A percentile compares a stretch with the other conserved stretches of the same genome.
phyloP scores from a whole-genome alignment of 805 yeast species.

The Scheffersomyces coipomensis region DNA sequence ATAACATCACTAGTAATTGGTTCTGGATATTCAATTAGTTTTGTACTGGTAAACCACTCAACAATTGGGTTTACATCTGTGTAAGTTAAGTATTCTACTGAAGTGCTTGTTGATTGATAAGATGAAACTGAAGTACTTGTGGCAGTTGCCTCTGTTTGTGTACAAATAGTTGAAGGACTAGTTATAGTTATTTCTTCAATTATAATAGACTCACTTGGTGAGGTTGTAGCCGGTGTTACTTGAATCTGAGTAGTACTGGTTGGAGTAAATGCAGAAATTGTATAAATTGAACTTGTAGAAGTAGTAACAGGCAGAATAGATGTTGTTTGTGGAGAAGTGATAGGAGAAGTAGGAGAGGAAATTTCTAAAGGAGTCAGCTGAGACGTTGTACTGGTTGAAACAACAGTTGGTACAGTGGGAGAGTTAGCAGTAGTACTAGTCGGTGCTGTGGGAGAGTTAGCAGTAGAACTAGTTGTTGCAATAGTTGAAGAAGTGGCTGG shows the following conservation, averaged over 20 bases:
- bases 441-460: conserved; percentile 8
- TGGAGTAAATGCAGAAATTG: no score
- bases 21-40: neutral
- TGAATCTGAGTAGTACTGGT: neutral
- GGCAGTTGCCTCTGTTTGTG: neutral
- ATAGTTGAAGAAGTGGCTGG: conserved; percentile 1
- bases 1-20: neutral
- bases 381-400: no score
- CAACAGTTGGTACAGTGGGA: no score
- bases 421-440: conserved; percentile 1
- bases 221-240: no score
- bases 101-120: neutral
- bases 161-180: neutral
- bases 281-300: no score
- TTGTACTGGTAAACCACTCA: neutral
- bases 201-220: neutral
- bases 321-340: neutral
- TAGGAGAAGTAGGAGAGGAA: conserved; percentile 1
- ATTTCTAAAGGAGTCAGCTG: neutral
- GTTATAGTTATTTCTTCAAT: neutral
- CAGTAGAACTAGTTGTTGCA: conserved; percentile 2
- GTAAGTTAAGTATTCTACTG: neutral
- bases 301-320: neutral
- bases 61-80: neutral
- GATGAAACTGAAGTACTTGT: neutral